Base-by-base conservation (phyloP, 1,284 basidiomycete genomes). In the Marasmius tenuissimus region DNA sequence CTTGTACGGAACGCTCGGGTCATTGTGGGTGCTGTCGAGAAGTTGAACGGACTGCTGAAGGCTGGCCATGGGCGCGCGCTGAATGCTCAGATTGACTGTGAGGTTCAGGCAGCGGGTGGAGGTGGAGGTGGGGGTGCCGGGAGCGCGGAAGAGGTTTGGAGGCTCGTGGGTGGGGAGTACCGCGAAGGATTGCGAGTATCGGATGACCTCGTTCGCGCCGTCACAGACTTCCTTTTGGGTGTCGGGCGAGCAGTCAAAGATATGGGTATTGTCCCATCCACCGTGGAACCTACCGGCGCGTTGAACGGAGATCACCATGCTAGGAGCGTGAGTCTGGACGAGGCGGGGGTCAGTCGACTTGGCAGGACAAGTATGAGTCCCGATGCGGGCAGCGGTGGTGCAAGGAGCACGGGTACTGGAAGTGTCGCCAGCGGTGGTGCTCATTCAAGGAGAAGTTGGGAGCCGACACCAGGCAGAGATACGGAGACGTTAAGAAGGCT, bases 211-310 rank as follows among this genome's bases (percentile, higher is more conserved):
- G 86, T 93, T 1, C 77, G 92, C 57, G 85, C 84, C 9, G 78
- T 91, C 71, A 93, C 92, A 2, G 85, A 84, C 45, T 85, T 93
- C 63, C 72, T 93, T 64, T 75, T 93, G 20, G 88, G 88, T 38
- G 80, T 89, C 4, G 90, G 91, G 33, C 85, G 83, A 70, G 78
- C 89, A 8, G 71, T 92, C 59, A 81, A 85, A 61, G 91, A 92
- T 57, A 69, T 80, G 40, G 75, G 74, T 16, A 75, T 73, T 54
- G 71, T 68, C 14, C 66, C 66, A 38, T 62, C 67, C 37, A 70
- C 38, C 11, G 22, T 7, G 52, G 20, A 35, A 10, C 20, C 9
- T 51, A 18, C n/a, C n/a, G 12, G 12, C 10, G 38, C 34, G 9
- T 8, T 14, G 52, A 18, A 37, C n/a, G 37, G 52, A 38, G 45